phyloP scores from a whole-genome alignment of 768 basidiomycete genomes.

The Mycena galopus region DNA sequence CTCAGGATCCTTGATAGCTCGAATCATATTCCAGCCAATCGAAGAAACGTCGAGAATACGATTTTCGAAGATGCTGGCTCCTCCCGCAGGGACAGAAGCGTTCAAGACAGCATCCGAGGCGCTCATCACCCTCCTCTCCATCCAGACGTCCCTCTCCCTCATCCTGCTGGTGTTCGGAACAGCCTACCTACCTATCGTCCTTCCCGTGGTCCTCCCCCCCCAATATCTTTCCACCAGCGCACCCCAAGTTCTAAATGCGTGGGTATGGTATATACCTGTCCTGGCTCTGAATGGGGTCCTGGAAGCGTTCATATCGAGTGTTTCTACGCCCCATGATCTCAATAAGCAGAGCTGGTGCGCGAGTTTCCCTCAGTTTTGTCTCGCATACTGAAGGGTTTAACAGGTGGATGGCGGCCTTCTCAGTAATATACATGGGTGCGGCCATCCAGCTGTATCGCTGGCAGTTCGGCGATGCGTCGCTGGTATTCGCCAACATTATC shows the following conservation, averaged over 20 bases:
- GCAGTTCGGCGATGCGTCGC: conserved; percentile 71
- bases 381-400: conserved; percentile 20
- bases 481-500: conserved; percentile 83
- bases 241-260: conserved; percentile 79
- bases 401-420: conserved; percentile 86
- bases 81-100: conserved; percentile 23
- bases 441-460: conserved; percentile 61
- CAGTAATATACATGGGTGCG: conserved; percentile 71
- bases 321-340: conserved; percentile 77
- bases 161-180: conserved; percentile 83
- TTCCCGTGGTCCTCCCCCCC: conserved; percentile 78
- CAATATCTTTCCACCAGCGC: conserved; percentile 85
- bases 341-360: conserved; percentile 73
- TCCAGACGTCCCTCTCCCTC: conserved; percentile 75
- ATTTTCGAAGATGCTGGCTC: conserved; percentile 77
- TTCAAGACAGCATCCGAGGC: conserved; percentile 62
- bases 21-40: conserved; percentile 94
- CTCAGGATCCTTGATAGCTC: conserved; percentile 90
- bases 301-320: conserved; percentile 91
- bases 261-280: conserved; percentile 91
- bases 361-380: neutral
- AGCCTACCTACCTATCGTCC: conserved; percentile 77
- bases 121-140: conserved; percentile 71
- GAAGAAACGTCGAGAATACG: conserved; percentile 93
- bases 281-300: conserved; percentile 92